Conservation (phyloP, 1,284 basidiomycete species). For the Stereum hirsutum region DNA sequence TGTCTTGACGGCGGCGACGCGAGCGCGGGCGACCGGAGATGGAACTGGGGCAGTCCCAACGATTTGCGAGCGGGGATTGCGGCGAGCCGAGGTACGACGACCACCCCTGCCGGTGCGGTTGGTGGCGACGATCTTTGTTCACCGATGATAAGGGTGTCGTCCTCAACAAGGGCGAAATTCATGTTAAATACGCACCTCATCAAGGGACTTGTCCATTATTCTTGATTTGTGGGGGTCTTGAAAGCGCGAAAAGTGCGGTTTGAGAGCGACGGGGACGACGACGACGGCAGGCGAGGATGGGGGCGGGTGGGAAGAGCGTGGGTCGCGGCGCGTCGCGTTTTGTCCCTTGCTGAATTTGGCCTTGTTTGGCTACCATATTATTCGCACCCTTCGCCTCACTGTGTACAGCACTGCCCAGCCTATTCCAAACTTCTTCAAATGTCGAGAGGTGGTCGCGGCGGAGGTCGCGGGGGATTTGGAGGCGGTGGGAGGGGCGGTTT, state of each 20-base stretch:
- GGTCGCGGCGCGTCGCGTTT: conserved; percentile 6
- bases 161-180: conserved; percentile 9
- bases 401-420: background rate
- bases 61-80: conserved; percentile 40
- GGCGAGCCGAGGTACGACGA: conserved; percentile 39
- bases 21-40: conserved; percentile 42
- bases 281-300: conserved; percentile 4
- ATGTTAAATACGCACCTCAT: conserved; percentile 54
- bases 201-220: conserved; percentile 80
- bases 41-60: conserved; percentile 38
- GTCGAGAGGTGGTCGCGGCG: conserved; percentile 46
- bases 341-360: too few relatives aligned
- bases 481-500: conserved; percentile 26
- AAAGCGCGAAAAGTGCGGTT: background rate
- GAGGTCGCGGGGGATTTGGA: conserved; percentile 47
- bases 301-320: background rate
- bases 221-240: background rate
- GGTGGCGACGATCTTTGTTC: conserved; percentile 58
- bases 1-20: conserved; percentile 18
- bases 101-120: conserved; percentile 38
- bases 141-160: conserved; percentile 10
- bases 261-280: conserved; percentile 2
- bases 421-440: too few relatives aligned
- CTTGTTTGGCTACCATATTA: background rate
- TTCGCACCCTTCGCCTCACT: background rate